Conservation (phyloP, 1,284 basidiomycete species). For the Retiboletus flavoniger region DNA sequence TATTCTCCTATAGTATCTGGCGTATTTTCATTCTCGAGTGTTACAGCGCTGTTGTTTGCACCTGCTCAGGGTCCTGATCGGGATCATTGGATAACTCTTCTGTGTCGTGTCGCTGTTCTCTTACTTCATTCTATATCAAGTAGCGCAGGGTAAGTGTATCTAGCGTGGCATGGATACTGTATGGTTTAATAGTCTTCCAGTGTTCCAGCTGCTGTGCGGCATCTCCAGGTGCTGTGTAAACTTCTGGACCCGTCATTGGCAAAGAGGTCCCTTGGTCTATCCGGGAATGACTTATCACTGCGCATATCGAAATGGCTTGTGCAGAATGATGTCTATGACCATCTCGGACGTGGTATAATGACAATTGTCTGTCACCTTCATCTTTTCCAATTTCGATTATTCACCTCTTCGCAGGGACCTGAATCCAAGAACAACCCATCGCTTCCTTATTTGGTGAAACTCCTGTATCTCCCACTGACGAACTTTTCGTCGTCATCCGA, state of each 20-base stretch:
- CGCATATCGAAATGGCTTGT: slow-evolving; percentile 20
- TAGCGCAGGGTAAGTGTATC: slow-evolving; percentile 44
- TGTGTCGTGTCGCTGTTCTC: slow-evolving; percentile 47
- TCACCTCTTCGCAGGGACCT: slow-evolving; percentile 17
- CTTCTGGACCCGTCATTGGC: slow-evolving; percentile 22
- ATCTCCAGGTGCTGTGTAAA: slow-evolving; percentile 30
- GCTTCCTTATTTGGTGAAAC: slow-evolving; percentile 33
- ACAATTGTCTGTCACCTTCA: slow-evolving; percentile 27
- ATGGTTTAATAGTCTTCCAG: slow-evolving; percentile 27
- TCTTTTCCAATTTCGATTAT: neutral
- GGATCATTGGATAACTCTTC: slow-evolving; percentile 57
- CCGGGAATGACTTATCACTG: slow-evolving; percentile 14
- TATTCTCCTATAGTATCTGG: neutral
- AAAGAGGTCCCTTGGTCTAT: slow-evolving; percentile 6
- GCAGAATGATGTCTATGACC: slow-evolving; percentile 18
- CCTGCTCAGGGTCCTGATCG: slow-evolving; percentile 38
- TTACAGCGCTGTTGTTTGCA: slow-evolving; percentile 43
- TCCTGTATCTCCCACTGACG: slow-evolving; percentile 27
- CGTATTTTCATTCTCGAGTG: slow-evolving; percentile 8
- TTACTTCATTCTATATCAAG: slow-evolving; percentile 53
- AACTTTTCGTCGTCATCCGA: slow-evolving; percentile 34
- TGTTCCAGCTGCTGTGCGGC: slow-evolving; percentile 19
- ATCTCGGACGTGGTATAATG: slow-evolving; percentile 18
- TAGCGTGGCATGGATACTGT: neutral
- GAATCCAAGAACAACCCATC: slow-evolving; percentile 31